Percentiles rank a stretch among this genome's conserved stretches.
Evolutionary conservation across 495 filamentous ascomycete species (phyloP).

Genomic region (Staphylotrichum longicolle): DNA sequence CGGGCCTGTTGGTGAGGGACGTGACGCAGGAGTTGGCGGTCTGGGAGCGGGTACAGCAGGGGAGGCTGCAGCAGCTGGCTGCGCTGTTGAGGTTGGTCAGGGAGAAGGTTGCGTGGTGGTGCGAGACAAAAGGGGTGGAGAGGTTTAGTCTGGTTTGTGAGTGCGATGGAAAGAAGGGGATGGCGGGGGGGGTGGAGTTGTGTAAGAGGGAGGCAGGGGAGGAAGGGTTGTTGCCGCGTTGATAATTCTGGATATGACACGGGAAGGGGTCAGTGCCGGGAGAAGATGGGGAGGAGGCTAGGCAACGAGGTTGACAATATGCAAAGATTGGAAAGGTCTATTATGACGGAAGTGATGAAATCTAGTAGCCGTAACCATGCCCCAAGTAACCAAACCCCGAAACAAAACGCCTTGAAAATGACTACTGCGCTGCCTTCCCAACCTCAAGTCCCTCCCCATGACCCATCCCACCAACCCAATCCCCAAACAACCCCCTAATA

Average conservation of each 20-base stretch:
- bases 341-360: no score
- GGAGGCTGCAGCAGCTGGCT: slow-evolving; percentile 18
- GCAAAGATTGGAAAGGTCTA: no score
- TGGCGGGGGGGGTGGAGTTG: slow-evolving; percentile 10
- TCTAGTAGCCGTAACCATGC: no score
- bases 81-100: slow-evolving; percentile 20
- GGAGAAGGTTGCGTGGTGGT: not conserved
- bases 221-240: slow-evolving; percentile 10
- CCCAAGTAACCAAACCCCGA: no score
- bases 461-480: not conserved
- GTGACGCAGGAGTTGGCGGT: slow-evolving; percentile 1
- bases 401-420: no score
- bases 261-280: no score
- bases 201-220: slow-evolving; percentile 10
- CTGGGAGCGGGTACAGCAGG: slow-evolving; percentile 22
- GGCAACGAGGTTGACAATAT: no score
- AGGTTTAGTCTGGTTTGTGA: slow-evolving; percentile 18
- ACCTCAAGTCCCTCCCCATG: not conserved
- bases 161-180: slow-evolving; percentile 20
- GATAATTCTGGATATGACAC: no score
- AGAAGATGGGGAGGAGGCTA: no score
- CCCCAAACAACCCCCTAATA: slow-evolving; percentile 15
- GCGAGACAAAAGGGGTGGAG: slow-evolving; percentile 3
- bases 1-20: slow-evolving; percentile 10
- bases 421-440: no score